Percentiles rank a stretch among this genome's conserved stretches.
phyloP scores from a whole-genome alignment of 2,329 filamentous ascomycete species.

The Monilinia fructicola region DNA sequence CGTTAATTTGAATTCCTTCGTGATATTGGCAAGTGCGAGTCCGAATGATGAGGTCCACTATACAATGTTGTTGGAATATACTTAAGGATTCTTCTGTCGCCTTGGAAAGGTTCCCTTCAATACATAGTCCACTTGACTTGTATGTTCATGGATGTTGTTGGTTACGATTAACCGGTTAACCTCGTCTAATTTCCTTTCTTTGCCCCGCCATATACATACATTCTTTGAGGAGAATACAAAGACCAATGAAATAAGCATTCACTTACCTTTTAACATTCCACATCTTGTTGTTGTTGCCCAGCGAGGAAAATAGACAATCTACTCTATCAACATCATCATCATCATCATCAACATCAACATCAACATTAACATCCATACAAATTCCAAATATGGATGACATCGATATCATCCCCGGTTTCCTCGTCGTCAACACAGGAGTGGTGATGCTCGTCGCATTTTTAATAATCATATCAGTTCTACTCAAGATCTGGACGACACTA shows the following conservation, averaged over 20 bases:
- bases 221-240: not conserved
- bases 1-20: slow-evolving; percentile 11
- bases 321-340: not conserved
- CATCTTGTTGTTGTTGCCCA: not conserved
- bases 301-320: not conserved
- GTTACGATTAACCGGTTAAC: too few species aligned
- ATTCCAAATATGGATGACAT: slow-evolving; percentile 15
- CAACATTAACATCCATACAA: not conserved
- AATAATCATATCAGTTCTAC: slow-evolving; percentile 13
- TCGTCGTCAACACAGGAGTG: slow-evolving; percentile 13
- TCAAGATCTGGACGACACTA: slow-evolving; percentile 16
- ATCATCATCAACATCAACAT: not conserved
- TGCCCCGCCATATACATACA: too few species aligned
- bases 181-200: not conserved
- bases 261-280: not conserved
- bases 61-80: not conserved
- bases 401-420: slow-evolving; percentile 19
- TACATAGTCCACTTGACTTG: not conserved
- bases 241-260: not conserved
- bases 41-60: not conserved
- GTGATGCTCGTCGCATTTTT: slow-evolving; percentile 18
- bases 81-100: not conserved
- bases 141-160: not conserved
- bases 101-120: not conserved
- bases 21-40: slow-evolving; percentile 1